Conservation (phyloP, 148 eudicot genomes). For the Vaccinium macrocarpon region DNA sequence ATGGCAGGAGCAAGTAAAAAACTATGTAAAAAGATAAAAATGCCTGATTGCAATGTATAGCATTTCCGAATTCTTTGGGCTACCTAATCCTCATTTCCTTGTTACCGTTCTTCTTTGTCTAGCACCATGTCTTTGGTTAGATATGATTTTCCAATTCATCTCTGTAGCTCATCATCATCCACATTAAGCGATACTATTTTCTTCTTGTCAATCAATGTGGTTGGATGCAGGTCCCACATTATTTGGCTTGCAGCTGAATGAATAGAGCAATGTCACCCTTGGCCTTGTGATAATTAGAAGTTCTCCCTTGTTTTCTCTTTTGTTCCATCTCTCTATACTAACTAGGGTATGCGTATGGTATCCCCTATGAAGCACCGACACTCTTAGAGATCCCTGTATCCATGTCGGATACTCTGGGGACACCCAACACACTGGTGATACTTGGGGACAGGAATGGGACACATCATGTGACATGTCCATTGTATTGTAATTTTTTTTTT, state of each 20-base stretch:
- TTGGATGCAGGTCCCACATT: conserved; percentile 9
- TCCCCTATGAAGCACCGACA: neutral
- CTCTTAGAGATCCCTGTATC: no score
- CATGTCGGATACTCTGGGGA: no score
- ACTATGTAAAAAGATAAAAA: neutral
- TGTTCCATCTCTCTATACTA: neutral
- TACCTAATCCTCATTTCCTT: neutral
- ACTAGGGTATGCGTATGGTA: neutral
- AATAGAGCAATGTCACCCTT: conserved; percentile 2
- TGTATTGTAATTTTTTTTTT: neutral
- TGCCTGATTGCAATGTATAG: neutral
- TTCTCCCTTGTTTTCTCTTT: neutral
- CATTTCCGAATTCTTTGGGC: conserved; percentile 5
- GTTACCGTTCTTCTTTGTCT: neutral
- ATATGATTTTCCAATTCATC: neutral
- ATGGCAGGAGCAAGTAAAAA: conserved; percentile 6
- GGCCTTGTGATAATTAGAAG: neutral
- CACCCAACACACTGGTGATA: no score
- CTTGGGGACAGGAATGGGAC: neutral
- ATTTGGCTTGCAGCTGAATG: conserved; percentile 2
- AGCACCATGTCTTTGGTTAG: neutral
- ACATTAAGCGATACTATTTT: neutral
- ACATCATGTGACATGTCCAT: neutral
- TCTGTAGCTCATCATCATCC: conserved; percentile 4
- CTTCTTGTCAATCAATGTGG: conserved; percentile 1